These are phyloP conservation scores for Termitomyces sp. DNA, from an alignment of 768 basidiomycete species.

Conservation along the genomic window DNA sequence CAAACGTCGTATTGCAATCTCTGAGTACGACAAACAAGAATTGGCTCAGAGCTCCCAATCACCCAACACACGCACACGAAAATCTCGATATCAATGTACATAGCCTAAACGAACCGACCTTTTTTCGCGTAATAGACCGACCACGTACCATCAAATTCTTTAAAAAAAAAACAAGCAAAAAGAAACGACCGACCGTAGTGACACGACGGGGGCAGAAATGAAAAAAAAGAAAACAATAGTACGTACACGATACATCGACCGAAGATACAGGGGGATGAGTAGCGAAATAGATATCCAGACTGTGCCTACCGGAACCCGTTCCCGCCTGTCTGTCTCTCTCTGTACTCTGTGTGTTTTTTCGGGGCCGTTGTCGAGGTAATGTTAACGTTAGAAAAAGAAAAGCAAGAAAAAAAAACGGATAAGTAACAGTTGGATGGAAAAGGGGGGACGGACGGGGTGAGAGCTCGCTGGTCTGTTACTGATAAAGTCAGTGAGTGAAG, in stretches of 20 bases:
- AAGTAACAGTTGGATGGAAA: constrained; percentile 11
- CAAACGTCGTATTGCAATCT: no score
- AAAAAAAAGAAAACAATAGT: neutral
- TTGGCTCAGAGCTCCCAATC: no score
- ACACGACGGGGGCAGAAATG: neutral
- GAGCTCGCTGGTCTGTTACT: constrained; percentile 9
- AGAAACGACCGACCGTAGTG: neutral
- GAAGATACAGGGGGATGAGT: neutral
- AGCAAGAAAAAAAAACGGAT: neutral
- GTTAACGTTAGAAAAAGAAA: no score
- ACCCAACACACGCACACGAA: no score
- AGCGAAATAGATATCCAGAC: neutral
- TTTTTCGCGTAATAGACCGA: no score
- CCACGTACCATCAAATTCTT: no score
- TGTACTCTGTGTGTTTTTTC: neutral
- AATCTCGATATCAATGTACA: no score
- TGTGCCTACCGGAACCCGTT: constrained; percentile 8
- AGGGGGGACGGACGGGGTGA: constrained; percentile 30
- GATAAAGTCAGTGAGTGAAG: neutral
- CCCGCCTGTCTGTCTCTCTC: neutral
- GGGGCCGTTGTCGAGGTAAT: neutral
- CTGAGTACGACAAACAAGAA: no score
- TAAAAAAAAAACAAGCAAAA: neutral
- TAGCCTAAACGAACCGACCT: no score
- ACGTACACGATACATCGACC: neutral